Base-by-base conservation (phyloP, 768 basidiomycete species). In the Panus rudis region DNA sequence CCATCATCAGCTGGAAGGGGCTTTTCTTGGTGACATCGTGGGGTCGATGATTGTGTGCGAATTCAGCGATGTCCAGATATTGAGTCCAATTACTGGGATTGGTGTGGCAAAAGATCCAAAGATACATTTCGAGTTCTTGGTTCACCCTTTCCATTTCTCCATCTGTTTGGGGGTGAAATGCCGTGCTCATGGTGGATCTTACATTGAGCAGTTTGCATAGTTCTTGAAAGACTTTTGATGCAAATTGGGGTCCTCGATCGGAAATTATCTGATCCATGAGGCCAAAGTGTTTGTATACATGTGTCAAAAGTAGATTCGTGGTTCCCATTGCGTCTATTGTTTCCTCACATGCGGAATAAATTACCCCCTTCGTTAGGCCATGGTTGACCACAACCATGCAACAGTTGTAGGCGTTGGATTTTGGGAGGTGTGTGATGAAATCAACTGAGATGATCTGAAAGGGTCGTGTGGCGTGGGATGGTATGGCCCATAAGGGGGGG, bases 151-250 rank as follows among this genome's bases (percentile, higher is more conserved):
- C 60, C 8, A 59, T 64, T 41, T 63, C 59, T 0, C 63, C 56
- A 47, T 71, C 58, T 2, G 66, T 62, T 42, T 69, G 62, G 1
- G 60, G 65, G 34, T 68, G 65, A 47, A 53, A 64, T 0, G 63
- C 55, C 0, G 62, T 66, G 23, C 47, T 53, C 10, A 63, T 40
- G 13, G 46, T 41, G 1, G 38, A 52, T 42, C 41, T 45, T n/a
- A 45, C 45, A 10, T 34, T 54, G 10, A 54, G 51, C 41, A n/a
- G 7, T 4, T 42, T 41, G 8, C 27, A 35, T 3, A 58, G 43
- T 10, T 49, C 46, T 12, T 41, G n/a, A 3, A 37, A 32, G 11
- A 50, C 30, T 19, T 41, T 34, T 14, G 43, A 14, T 24, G 50
- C 47, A 37, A 46, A 52, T 34, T 52, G 48, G 19, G 37, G 41